Percentiles rank a stretch among this genome's conserved stretches.
These are phyloP conservation scores for Boletellus sp. DNA, from an alignment of 1,284 basidiomycete species.

Conservation along the genomic window DNA sequence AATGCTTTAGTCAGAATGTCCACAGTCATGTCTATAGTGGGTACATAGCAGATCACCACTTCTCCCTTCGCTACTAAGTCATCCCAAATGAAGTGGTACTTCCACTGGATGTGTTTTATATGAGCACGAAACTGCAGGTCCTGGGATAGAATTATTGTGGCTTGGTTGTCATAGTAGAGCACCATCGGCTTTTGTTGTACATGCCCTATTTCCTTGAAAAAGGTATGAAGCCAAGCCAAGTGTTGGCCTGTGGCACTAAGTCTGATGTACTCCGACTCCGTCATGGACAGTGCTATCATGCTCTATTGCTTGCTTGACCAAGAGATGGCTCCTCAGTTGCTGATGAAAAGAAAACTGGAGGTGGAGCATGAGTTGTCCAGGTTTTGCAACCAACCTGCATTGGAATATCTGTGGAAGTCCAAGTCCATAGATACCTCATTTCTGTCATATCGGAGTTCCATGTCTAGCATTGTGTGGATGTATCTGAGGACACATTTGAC, in stretches of 20 bases:
- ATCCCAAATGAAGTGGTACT: background rate
- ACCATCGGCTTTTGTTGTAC: background rate
- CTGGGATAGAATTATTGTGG: too few species aligned
- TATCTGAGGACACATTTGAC: background rate
- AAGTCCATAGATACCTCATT: background rate
- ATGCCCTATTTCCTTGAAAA: conserved; percentile 3
- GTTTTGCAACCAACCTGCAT: background rate
- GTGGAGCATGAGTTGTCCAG: background rate
- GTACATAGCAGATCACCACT: background rate
- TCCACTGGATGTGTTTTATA: background rate
- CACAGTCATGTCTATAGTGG: too few species aligned
- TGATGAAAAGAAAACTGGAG: background rate
- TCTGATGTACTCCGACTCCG: background rate
- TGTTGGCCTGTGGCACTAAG: background rate
- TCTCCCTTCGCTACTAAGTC: background rate
- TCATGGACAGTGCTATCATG: background rate
- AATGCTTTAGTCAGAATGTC: background rate
- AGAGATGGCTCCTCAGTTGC: background rate
- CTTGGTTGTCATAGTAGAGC: too few species aligned
- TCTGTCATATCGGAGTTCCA: background rate
- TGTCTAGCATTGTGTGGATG: background rate
- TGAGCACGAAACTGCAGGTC: background rate
- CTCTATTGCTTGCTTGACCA: background rate
- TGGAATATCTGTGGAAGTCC: background rate
- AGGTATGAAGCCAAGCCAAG: background rate